Percentiles rank a stretch among this genome's conserved stretches.
These are phyloP conservation scores for Fraxinus greggii DNA, from an alignment of 305 asterid genomes.

Conservation along the genomic window DNA sequence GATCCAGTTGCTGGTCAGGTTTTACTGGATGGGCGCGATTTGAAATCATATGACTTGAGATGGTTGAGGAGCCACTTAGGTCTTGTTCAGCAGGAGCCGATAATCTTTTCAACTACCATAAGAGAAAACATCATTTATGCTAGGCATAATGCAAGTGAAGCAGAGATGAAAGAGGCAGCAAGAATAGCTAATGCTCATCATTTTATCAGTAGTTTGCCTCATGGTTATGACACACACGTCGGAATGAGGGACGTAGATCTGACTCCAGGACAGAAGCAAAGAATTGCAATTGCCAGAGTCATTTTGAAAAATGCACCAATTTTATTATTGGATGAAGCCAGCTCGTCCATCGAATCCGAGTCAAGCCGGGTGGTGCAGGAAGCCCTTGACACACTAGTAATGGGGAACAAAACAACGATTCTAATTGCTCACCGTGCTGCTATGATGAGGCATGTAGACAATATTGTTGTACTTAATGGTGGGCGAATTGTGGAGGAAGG, in stretches of 20 bases:
- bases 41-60: conserved; percentile 82
- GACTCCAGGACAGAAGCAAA: conserved; percentile 96
- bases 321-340: conserved; percentile 89
- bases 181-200: conserved; percentile 99
- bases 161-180: conserved; percentile 99
- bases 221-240: conserved; percentile 97
- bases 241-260: conserved; percentile 99
- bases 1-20: conserved; percentile 97
- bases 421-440: conserved; percentile 97
- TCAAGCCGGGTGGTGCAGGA: conserved; percentile 95
- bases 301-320: conserved; percentile 91
- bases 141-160: conserved; percentile 98
- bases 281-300: conserved; percentile 94
- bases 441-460: conserved; percentile 99
- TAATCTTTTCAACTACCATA: conserved; percentile 91
- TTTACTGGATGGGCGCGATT: conserved; percentile 82
- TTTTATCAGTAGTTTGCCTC: conserved; percentile 97
- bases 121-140: conserved; percentile 94
- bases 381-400: conserved; percentile 88
- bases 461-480: conserved; percentile 94
- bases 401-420: conserved; percentile 97
- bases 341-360: conserved; percentile 94
- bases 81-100: conserved; percentile 95
- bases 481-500: conserved; percentile 98
- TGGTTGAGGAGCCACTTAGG: conserved; percentile 99